Percentiles rank a stretch among this genome's conserved stretches.
Conservation (phyloP, 1,284 basidiomycete genomes). For the Malassezia vespertilionis region DNA sequence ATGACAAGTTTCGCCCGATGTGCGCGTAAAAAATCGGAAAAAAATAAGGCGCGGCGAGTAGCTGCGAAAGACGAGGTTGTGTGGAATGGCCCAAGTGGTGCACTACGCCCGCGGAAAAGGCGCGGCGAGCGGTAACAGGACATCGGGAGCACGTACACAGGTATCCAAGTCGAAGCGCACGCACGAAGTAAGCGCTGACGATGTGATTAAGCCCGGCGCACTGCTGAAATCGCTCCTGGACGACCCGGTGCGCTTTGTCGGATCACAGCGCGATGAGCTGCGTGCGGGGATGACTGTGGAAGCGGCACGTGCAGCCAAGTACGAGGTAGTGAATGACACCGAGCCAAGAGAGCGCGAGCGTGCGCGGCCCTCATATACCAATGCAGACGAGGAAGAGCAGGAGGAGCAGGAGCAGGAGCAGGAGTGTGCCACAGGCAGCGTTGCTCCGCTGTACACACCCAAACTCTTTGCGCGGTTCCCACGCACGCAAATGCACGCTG, state of each 20-base stretch:
- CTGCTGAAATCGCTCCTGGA: conserved; percentile 8
- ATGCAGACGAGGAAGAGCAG: not conserved
- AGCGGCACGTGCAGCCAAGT: conserved; percentile 13
- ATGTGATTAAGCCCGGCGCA: conserved; percentile 9
- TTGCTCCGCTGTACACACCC: conserved; percentile 8
- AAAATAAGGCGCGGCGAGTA: too few species aligned
- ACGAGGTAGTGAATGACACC: conserved; percentile 13
- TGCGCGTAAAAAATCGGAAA: not conserved
- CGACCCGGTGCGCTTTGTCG: conserved; percentile 16
- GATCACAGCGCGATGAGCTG: conserved; percentile 15
- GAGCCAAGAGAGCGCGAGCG: not conserved
- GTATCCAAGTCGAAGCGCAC: not conserved
- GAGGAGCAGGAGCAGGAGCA: conserved; percentile 17
- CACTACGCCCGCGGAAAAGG: conserved; percentile 1
- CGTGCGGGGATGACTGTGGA: conserved; percentile 14
- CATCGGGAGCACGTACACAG: not conserved
- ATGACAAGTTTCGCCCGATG: too few species aligned
- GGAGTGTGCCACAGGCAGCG: not conserved
- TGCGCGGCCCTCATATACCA: not conserved
- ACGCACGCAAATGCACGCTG: conserved; percentile 18
- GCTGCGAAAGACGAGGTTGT: not conserved
- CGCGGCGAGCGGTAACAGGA: not conserved
- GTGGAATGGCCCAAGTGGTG: conserved; percentile 3
- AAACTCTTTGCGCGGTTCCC: conserved; percentile 28
- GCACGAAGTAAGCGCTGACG: not conserved